Percentiles rank a stretch among this genome's conserved stretches.
These are phyloP conservation scores for Glebionis coronaria DNA, from an alignment of 129 eudicot genomes.

Conservation along the genomic window DNA sequence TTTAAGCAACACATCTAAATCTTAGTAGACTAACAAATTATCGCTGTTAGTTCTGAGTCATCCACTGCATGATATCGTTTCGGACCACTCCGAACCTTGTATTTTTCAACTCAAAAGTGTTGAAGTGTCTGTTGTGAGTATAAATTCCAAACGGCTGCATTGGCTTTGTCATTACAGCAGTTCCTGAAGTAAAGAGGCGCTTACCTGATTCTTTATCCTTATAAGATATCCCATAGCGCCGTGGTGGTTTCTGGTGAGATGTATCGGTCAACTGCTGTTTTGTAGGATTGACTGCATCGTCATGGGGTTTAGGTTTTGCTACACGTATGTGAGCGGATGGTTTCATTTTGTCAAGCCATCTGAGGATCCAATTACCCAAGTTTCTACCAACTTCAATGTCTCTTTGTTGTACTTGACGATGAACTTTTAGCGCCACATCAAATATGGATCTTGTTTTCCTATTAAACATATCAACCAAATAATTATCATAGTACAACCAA, in stretches of 20 bases:
- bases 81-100: slow-evolving; percentile 51
- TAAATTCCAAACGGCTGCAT: slow-evolving; percentile 39
- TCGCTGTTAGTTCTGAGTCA: slow-evolving; percentile 30
- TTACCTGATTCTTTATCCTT: slow-evolving; percentile 42
- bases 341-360: slow-evolving; percentile 77
- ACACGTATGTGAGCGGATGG: slow-evolving; percentile 78
- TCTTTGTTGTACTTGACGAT: slow-evolving; percentile 70
- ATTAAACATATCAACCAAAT: slow-evolving; percentile 16
- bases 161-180: slow-evolving; percentile 44
- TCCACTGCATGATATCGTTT: slow-evolving; percentile 76
- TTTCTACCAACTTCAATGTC: slow-evolving; percentile 86
- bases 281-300: slow-evolving; percentile 15
- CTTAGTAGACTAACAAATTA: not conserved
- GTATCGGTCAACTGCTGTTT: slow-evolving; percentile 29
- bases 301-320: slow-evolving; percentile 26
- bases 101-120: slow-evolving; percentile 25
- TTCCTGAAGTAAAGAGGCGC: slow-evolving; percentile 52
- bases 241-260: slow-evolving; percentile 33
- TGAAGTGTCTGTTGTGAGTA: slow-evolving; percentile 43
- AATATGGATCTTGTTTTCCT: slow-evolving; percentile 71
- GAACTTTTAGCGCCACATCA: slow-evolving; percentile 70
- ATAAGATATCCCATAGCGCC: slow-evolving; percentile 25
- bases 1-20: not conserved
- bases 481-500: not conserved
- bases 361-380: slow-evolving; percentile 78